A percentile compares a stretch with the other conserved stretches of the same genome.
These are phyloP conservation scores for Xylaria multiplex DNA, from an alignment of 2,329 filamentous ascomycete species.

Conservation along the genomic window DNA sequence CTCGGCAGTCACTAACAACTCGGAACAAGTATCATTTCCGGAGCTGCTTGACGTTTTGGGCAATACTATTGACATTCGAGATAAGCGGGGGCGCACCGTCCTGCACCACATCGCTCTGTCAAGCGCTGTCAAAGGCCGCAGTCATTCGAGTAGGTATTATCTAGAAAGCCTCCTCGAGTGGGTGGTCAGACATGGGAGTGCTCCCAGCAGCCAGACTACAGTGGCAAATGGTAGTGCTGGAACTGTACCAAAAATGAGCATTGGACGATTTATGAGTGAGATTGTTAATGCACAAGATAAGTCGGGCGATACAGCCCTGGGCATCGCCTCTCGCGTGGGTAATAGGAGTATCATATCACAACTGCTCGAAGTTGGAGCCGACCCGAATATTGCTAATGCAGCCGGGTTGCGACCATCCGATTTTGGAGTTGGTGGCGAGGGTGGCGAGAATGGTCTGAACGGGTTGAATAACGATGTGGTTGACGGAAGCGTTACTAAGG, in stretches of 20 bases:
- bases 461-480: slow-evolving; percentile 44
- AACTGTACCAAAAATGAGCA: slow-evolving; percentile 74
- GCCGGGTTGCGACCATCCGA: slow-evolving; percentile 90
- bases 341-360: slow-evolving; percentile 98
- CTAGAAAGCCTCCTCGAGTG: slow-evolving; percentile 94
- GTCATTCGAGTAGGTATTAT: slow-evolving; percentile 93
- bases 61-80: slow-evolving; percentile 88
- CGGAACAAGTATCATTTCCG: slow-evolving; percentile 89
- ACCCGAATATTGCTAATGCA: slow-evolving; percentile 90
- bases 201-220: slow-evolving; percentile 62
- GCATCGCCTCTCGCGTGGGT: slow-evolving; percentile 90
- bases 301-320: slow-evolving; percentile 92
- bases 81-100: slow-evolving; percentile 89
- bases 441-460: slow-evolving; percentile 51
- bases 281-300: slow-evolving; percentile 97
- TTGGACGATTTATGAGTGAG: slow-evolving; percentile 94
- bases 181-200: slow-evolving; percentile 85
- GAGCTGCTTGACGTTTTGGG: slow-evolving; percentile 90
- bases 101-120: slow-evolving; percentile 96
- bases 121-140: slow-evolving; percentile 92
- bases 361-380: slow-evolving; percentile 91
- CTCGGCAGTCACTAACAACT: slow-evolving; percentile 91
- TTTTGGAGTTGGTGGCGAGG: slow-evolving; percentile 83
- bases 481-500: slow-evolving; percentile 56
- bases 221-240: slow-evolving; percentile 47